Base-by-base conservation (phyloP, 345 rosid genomes). In the Theobroma cacao region DNA sequence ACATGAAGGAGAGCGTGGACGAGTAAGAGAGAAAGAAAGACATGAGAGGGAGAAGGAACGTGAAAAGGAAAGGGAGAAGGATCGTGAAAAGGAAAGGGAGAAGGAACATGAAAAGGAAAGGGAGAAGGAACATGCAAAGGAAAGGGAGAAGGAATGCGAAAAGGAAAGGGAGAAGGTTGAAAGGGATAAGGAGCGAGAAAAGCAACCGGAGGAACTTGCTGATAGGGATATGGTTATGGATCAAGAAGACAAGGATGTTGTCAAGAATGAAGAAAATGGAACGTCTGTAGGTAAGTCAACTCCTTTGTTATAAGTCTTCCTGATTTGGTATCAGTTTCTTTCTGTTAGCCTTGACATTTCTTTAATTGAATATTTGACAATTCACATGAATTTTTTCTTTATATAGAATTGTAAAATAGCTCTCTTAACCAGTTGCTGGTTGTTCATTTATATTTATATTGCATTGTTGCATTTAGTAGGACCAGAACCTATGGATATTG, bases 401-500 rank as follows among this genome's bases (percentile, higher is more conserved):
- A 15, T 68, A 24, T 68, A 26, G 2, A 15, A 38, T 36, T 36
- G 41, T 24, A 13, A 24, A 36, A 40, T 34, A 11, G 11, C 62
- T 58, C 5, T 26, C 55, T 75, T 75, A 47, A 45, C 40, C 33
- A 13, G 10, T 73, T 17, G 20, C 2, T 38, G 48, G 50, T 40
- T 26, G 0, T 58, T 58, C 34, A 22, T 58, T 55, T 59, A 26
- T 17, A 58, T 74, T 74, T 60, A 24, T 74, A 34, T 74, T 56
- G 34, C 65, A 30, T 15, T 71, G 9, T 56, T 28, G 40, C 10
- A 31, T 71, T 31, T 18, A 30, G 17, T 84, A 85, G 97, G 88
- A 68, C 86, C 90, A 60, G 98, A 97, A 83, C 91, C 95, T 70
- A 94, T 93, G 97, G 97, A 94, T 81, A 82, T 90, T 15, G 85